Evolutionary conservation across 345 rosid genomes (phyloP).

Genomic region (sweet orange (Citrus sinensis)): DNA sequence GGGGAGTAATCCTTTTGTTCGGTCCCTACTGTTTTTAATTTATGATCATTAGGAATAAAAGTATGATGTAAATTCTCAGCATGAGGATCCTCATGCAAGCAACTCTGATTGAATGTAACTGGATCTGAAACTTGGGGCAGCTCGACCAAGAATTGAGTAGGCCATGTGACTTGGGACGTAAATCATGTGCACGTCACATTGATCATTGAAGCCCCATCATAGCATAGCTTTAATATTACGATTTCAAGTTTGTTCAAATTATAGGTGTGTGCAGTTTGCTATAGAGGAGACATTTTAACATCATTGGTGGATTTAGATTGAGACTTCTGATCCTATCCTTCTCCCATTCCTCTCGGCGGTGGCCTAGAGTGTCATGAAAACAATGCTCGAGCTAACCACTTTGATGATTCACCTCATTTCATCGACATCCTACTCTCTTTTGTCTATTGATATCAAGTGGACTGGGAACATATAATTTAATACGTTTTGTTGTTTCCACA

Average conservation of each 20-base stretch:
- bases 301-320: slow-evolving; percentile 3
- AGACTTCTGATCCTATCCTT: not conserved
- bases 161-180: slow-evolving; percentile 13
- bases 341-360: not conserved
- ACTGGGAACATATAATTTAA: too few relatives aligned
- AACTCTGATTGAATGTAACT: not conserved
- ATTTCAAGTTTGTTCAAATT: not conserved
- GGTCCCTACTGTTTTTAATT: not conserved
- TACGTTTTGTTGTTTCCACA: too few relatives aligned
- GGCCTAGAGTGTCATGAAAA: slow-evolving; percentile 17
- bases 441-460: slow-evolving; percentile 20
- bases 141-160: not conserved
- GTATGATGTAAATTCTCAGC: slow-evolving; percentile 5
- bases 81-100: slow-evolving; percentile 14
- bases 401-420: not conserved
- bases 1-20: slow-evolving; percentile 11
- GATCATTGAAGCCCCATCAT: slow-evolving; percentile 4
- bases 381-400: slow-evolving; percentile 17
- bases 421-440: not conserved
- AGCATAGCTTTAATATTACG: not conserved
- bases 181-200: slow-evolving; percentile 3
- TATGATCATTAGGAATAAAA: slow-evolving; percentile 19
- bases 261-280: slow-evolving; percentile 6
- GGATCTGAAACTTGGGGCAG: not conserved
- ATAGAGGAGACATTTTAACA: slow-evolving; percentile 9